phyloP scores from a whole-genome alignment of 2,329 filamentous ascomycete species.

The Penicillium brevicompactum region DNA sequence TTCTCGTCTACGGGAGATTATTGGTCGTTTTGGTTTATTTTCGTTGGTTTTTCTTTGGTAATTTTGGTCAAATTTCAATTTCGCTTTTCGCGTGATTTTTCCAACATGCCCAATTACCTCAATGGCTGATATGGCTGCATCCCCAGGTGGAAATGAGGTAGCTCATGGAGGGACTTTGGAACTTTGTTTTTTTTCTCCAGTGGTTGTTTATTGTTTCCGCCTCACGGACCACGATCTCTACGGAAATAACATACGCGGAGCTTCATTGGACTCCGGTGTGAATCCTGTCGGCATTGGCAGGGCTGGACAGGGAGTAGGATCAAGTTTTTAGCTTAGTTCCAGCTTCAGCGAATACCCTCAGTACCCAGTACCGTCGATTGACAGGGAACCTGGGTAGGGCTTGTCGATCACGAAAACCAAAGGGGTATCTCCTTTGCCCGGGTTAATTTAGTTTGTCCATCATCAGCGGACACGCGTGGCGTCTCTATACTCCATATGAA shows the following conservation, averaged over 20 bases:
- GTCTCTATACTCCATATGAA: not conserved
- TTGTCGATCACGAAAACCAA: slow-evolving; percentile 8
- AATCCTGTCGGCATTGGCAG: no score
- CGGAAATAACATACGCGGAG: no score
- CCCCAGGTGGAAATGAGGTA: slow-evolving; percentile 13
- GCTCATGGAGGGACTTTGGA: not conserved
- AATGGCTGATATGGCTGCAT: slow-evolving; percentile 13
- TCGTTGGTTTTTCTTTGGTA: not conserved
- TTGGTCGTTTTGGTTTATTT: not conserved
- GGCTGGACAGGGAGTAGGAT: not conserved
- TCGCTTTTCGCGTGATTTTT: not conserved
- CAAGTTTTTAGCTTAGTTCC: not conserved
- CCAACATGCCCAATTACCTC: slow-evolving; percentile 14
- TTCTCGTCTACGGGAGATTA: not conserved
- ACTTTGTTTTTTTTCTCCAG: not conserved
- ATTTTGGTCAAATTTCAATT: not conserved
- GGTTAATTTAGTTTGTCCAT: not conserved
- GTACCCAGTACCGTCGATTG: not conserved
- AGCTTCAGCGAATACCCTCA: no score
- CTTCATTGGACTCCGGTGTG: no score
- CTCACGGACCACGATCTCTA: no score
- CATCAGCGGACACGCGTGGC: slow-evolving; percentile 4
- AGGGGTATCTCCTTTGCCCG: not conserved
- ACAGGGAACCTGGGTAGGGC: not conserved
- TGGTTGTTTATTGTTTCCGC: no score